Percentiles rank a stretch among this genome's conserved stretches.
Evolutionary conservation across 176 grass and related monocot species (phyloP).

Genomic region (Ensete glaucum): DNA sequence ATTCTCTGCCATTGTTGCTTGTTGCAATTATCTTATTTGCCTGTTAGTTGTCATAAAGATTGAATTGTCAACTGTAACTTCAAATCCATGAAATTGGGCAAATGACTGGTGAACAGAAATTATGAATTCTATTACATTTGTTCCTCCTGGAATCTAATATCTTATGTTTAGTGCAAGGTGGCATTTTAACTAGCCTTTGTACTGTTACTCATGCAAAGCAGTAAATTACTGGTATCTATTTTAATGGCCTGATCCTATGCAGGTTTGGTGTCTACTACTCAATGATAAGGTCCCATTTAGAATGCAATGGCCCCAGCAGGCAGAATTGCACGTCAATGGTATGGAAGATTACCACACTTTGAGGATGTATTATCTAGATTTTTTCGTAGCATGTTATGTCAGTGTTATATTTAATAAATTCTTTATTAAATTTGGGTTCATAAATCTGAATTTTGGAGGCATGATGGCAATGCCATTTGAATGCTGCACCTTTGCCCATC

Average conservation of each 20-base stretch:
- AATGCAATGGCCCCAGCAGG: constrained; percentile 92
- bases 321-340: constrained; percentile 89
- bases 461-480: not conserved
- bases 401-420: too few species aligned
- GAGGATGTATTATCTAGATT: too few species aligned
- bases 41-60: not conserved
- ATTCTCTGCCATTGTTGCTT: not conserved
- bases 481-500: not conserved
- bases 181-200: not conserved
- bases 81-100: not conserved
- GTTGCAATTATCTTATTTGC: not conserved
- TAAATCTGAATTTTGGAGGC: not conserved
- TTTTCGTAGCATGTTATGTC: too few species aligned
- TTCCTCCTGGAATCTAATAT: too few species aligned
- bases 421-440: not conserved
- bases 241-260: constrained; percentile 19
- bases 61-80: not conserved
- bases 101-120: too few species aligned
- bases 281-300: constrained; percentile 98
- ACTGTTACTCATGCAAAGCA: not conserved
- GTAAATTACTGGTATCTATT: constrained; percentile 8
- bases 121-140: too few species aligned
- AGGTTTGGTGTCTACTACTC: constrained; percentile 95
- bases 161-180: not conserved
- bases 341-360: constrained; percentile 13